Percentiles rank a stretch among this genome's conserved stretches.
phyloP scores from a whole-genome alignment of 2,329 filamentous ascomycete genomes.

The Xylaria sp. region DNA sequence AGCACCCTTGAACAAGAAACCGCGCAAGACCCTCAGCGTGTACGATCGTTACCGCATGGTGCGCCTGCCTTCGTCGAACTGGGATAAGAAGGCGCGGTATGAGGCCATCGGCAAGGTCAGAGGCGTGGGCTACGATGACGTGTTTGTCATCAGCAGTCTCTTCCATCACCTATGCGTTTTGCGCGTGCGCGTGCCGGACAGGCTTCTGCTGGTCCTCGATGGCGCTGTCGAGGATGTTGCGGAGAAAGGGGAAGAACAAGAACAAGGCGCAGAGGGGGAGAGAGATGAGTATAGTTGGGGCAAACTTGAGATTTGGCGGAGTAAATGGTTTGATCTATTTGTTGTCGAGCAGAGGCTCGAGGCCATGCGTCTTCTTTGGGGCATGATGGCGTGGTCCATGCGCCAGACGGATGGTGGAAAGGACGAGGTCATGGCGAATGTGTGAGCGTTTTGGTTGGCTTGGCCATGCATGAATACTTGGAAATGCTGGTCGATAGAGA shows the following conservation, averaged over 20 bases:
- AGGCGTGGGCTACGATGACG: slow-evolving; percentile 66
- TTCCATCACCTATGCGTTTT: slow-evolving; percentile 72
- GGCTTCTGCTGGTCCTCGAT: slow-evolving; percentile 64
- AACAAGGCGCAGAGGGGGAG: slow-evolving; percentile 26
- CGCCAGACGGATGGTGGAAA: slow-evolving; percentile 52
- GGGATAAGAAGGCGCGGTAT: slow-evolving; percentile 71
- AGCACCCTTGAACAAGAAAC: slow-evolving; percentile 57
- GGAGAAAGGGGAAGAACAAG: neutral
- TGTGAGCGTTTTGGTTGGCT: neutral
- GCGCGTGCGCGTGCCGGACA: slow-evolving; percentile 67
- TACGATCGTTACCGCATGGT: slow-evolving; percentile 74
- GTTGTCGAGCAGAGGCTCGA: slow-evolving; percentile 63
- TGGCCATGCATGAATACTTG: neutral
- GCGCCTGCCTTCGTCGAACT: slow-evolving; percentile 65
- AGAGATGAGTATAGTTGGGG: slow-evolving; percentile 59
- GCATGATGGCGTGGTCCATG: slow-evolving; percentile 71
- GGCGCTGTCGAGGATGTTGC: slow-evolving; percentile 53
- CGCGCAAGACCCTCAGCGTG: slow-evolving; percentile 66
- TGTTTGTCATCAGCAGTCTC: slow-evolving; percentile 70
- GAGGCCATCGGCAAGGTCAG: slow-evolving; percentile 64
- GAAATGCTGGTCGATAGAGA: slow-evolving; percentile 1
- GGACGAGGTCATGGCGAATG: slow-evolving; percentile 30
- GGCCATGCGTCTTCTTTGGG: slow-evolving; percentile 69
- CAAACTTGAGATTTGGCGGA: slow-evolving; percentile 66
- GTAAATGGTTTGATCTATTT: slow-evolving; percentile 72